These are phyloP conservation scores for Irpex sp. DNA, from an alignment of 1,284 basidiomycete genomes.

Conservation along the genomic window DNA sequence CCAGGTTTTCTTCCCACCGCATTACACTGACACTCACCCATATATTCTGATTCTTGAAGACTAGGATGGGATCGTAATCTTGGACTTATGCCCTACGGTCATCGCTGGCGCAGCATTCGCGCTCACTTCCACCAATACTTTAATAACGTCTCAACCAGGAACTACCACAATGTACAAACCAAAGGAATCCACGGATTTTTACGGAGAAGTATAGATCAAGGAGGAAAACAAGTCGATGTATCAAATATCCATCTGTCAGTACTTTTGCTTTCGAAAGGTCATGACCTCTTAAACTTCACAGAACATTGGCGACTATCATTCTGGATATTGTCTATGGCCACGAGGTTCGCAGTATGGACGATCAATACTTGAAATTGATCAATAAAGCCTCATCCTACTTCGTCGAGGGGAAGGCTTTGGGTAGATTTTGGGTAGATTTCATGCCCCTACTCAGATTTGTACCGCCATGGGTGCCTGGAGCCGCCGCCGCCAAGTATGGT, in stretches of 20 bases:
- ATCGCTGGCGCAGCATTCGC: slow-evolving; percentile 37
- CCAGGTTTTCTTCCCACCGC: not conserved
- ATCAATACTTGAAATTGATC: slow-evolving; percentile 19
- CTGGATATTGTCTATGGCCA: slow-evolving; percentile 29
- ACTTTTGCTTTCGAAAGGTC: too few relatives aligned
- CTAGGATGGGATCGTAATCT: slow-evolving; percentile 25
- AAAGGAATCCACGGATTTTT: not conserved
- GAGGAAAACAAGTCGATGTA: not conserved
- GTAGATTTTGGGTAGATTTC: not conserved
- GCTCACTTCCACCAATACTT: slow-evolving; percentile 30
- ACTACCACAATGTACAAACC: slow-evolving; percentile 8
- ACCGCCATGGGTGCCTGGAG: not conserved
- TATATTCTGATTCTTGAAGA: not conserved
- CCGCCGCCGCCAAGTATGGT: not conserved
- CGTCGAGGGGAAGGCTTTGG: not conserved
- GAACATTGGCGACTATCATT: slow-evolving; percentile 21
- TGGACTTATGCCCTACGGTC: slow-evolving; percentile 33
- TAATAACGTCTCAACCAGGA: slow-evolving; percentile 9
- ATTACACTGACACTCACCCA: not conserved
- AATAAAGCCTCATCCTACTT: slow-evolving; percentile 8
- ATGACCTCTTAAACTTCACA: not conserved
- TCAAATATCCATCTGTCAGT: not conserved
- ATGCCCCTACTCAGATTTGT: not conserved
- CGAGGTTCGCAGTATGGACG: slow-evolving; percentile 15
- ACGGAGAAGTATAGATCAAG: not conserved